Evolutionary conservation across 2,329 filamentous ascomycete species (phyloP), one percentile per base, ranked within the genome.

Genomic region (Fusarium liriodendri): DNA sequence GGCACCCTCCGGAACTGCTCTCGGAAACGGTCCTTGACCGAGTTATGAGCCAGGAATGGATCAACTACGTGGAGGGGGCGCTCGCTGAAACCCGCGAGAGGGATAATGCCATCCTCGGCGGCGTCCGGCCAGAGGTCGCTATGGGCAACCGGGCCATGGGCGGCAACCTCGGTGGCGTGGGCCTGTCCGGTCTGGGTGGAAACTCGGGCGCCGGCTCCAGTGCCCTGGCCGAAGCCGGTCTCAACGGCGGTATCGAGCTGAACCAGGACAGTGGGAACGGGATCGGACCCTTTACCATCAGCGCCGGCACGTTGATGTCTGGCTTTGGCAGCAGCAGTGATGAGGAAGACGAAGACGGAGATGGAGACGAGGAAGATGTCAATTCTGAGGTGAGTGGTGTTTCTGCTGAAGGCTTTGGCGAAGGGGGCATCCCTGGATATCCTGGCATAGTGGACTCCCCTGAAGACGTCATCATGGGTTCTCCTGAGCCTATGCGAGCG

Each of bases 71-170:
- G 42, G 96, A 98, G 80, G 94, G 96, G 67, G 95, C 95, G 0
- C 87, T 99, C 29, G 94, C 96, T 1, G 96, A 98, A 82, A 99
- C 97, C 0, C 89, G 97, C 64, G 97, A 99, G 84, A 91, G 96
- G 72, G 97, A 99, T 80, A 99, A 99, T 80, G 97, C 97, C n/a
- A 98, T 98, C 62, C 91, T 99, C 6, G 97, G 97, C 55, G 97
- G 97, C 7, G 95, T 98, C 13, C 91, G 97, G 70, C 97, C 97
- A 1, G 97, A 98, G 76, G 93, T 97, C 81, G 93, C 94, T 25
- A 90, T 97, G 77, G 94, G 92, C 47, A 93, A 95, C 78, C 90
- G 95, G 65, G 91, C 92, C 61, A 83, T 88, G 76, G 85, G 85
- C 4, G 84, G 84, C 62, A 85, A 76, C 37, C 80, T 89, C 5